phyloP scores from a whole-genome alignment of 768 basidiomycete genomes.

The Boletales sp. region DNA sequence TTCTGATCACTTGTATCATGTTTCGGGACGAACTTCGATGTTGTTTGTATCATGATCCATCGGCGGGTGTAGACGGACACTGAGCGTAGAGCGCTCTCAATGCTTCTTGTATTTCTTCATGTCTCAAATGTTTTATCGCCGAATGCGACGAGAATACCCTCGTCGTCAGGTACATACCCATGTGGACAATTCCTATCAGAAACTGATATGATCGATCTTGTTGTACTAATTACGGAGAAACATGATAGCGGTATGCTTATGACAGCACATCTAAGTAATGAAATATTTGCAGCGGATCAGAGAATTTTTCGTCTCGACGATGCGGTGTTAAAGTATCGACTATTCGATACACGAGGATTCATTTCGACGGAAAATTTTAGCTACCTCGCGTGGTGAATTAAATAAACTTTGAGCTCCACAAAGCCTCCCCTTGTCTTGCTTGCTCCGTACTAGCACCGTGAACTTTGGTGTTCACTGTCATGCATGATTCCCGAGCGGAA shows the following conservation, averaged over 20 bases:
- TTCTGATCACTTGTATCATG: constrained; percentile 1
- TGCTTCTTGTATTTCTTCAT: neutral
- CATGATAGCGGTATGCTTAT: neutral
- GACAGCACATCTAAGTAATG: neutral
- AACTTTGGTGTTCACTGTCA: constrained; percentile 43
- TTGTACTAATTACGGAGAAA: neutral
- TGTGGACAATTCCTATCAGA: neutral
- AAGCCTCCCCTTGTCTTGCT: constrained; percentile 47
- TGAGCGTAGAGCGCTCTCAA: constrained; percentile 11
- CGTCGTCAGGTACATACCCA: constrained; percentile 1
- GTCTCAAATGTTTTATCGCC: neutral
- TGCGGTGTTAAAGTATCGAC: too few relatives aligned
- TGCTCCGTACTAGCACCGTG: constrained; percentile 47
- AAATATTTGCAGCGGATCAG: too few relatives aligned
- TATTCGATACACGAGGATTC: too few relatives aligned
- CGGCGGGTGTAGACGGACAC: constrained; percentile 1
- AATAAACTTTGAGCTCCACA: constrained; percentile 53
- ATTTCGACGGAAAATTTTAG: neutral
- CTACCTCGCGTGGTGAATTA: constrained; percentile 8
- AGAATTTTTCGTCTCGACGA: too few relatives aligned
- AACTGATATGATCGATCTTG: constrained; percentile 9
- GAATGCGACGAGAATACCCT: neutral
- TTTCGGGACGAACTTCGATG: neutral
- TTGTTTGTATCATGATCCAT: neutral
- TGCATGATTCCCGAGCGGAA: neutral